phyloP scores from a whole-genome alignment of 2,329 filamentous ascomycete species.

The Stagonosporopsis rhizophila region DNA sequence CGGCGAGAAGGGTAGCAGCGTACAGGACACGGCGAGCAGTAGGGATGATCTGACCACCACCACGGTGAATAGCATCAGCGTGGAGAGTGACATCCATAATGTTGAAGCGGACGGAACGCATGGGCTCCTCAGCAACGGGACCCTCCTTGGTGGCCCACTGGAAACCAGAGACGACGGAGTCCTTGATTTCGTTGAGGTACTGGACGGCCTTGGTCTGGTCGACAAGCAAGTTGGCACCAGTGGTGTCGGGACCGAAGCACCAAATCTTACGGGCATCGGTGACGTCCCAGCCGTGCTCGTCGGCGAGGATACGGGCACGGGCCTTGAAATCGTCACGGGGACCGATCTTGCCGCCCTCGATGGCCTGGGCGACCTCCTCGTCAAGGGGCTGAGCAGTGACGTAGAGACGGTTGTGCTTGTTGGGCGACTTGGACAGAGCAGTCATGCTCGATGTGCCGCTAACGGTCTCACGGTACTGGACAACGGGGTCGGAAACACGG shows the following conservation, averaged over 20 bases:
- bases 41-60: slow-evolving; percentile 98
- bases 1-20: slow-evolving; percentile 87
- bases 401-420: slow-evolving; percentile 99
- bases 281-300: slow-evolving; percentile 98
- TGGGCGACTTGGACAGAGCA: slow-evolving; percentile 98
- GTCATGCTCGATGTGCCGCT: slow-evolving; percentile 85
- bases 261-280: slow-evolving; percentile 99
- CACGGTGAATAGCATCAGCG: slow-evolving; percentile 99
- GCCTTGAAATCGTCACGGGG: slow-evolving; percentile 99
- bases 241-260: slow-evolving; percentile 99
- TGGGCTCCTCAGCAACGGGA: slow-evolving; percentile 96
- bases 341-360: slow-evolving; percentile 89
- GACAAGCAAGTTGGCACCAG: slow-evolving; percentile 95
- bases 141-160: slow-evolving; percentile 99
- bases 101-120: slow-evolving; percentile 98
- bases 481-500: slow-evolving; percentile 96
- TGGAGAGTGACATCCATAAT: slow-evolving; percentile 99
- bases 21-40: slow-evolving; percentile 97
- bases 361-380: slow-evolving; percentile 89
- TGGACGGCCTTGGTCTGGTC: slow-evolving; percentile 99
- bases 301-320: slow-evolving; percentile 93
- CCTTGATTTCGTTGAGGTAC: slow-evolving; percentile 99
- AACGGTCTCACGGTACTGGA: slow-evolving; percentile 98
- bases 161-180: slow-evolving; percentile 99
- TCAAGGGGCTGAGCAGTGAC: slow-evolving; percentile 88